Base-by-base conservation (phyloP, 2,329 filamentous ascomycete genomes). In the Nemania sp. region DNA sequence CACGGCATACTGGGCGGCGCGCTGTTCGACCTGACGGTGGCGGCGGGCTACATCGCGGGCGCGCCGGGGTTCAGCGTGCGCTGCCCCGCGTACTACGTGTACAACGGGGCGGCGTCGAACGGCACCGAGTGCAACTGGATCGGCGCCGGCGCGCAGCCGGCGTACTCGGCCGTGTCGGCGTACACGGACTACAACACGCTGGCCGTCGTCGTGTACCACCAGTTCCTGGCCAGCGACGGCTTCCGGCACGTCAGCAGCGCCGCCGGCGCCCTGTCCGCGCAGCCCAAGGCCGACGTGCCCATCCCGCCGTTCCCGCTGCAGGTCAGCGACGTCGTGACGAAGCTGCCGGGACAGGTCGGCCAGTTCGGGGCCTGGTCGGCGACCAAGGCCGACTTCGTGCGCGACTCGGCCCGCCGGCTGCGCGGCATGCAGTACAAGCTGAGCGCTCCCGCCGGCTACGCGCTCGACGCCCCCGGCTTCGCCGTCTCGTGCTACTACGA, bases 391-490 rank as follows among this genome's bases (percentile, higher is more conserved):
- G 32, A 15, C 32, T 29, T 29, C 32, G 20, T 48, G 18, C 32
- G 18, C 4, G 34, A 54, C 42, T 32, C 34, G 2, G 21, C 34
- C 52, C 32, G 43, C 15, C 20, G 43, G 2, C 20, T 29, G 18
- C 20, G 20, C 10, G 52, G 52, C 15, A 40, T 54, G 42, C 29
- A 55, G n/a, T 55, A 47, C 10, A 29, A 40, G 42, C 52, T 55
- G 42, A 55, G 52, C 42, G 52, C 52, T 18, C 42, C 52, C 2
- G 9, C 32, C 1, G 52, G 52, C 21, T 55, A 55, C 34, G n/a
- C 52, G 18, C 43, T 29, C n/a, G 52, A 48, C 35, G 52, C 52
- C 12, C 52, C 52, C 42, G 52, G 18, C 32, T 55, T 55, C 52
- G 32, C 39, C 10, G 43, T 55, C 52, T 39, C 43, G 42, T 55